Conservation (phyloP, 208 protist species). For the Crithidia brevicula region DNA sequence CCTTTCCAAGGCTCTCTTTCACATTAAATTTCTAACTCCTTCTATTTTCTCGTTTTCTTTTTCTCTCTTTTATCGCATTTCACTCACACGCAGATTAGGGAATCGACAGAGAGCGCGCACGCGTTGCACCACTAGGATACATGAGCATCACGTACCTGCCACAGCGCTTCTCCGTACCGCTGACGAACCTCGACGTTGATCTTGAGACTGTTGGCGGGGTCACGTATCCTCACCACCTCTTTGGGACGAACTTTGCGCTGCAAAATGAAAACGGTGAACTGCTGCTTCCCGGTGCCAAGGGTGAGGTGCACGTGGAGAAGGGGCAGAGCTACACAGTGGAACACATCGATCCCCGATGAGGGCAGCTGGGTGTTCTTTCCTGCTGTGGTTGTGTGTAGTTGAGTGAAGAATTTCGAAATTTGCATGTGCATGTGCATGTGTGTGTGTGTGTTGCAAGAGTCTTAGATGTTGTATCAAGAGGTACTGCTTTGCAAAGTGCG, state of each 20-base stretch:
- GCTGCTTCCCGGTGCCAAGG: conserved; percentile 53
- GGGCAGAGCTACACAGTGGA: conserved; percentile 36
- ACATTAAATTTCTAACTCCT: too few relatives aligned
- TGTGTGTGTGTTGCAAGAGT: too few relatives aligned
- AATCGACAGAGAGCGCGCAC: neutral
- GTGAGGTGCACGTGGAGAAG: conserved; percentile 51
- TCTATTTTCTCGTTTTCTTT: too few relatives aligned
- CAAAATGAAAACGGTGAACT: conserved; percentile 32
- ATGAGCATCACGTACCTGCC: neutral
- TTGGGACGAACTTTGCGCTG: conserved; percentile 50
- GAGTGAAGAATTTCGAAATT: too few relatives aligned
- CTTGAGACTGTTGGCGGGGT: conserved; percentile 54
- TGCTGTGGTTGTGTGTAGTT: neutral
- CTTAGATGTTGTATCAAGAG: too few relatives aligned
- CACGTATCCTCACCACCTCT: conserved; percentile 72
- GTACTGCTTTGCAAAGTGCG: too few relatives aligned
- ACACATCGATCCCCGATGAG: conserved; percentile 20
- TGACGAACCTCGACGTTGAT: conserved; percentile 39
- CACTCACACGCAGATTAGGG: neutral
- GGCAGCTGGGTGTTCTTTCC: too few relatives aligned
- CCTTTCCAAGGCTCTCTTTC: too few relatives aligned
- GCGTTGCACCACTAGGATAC: too few relatives aligned
- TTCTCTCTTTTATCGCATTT: too few relatives aligned
- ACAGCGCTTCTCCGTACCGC: conserved; percentile 13
- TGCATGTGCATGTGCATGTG: too few relatives aligned